Conservation (phyloP, 2,329 filamentous ascomycete species). For the Sporothrix pallida region DNA sequence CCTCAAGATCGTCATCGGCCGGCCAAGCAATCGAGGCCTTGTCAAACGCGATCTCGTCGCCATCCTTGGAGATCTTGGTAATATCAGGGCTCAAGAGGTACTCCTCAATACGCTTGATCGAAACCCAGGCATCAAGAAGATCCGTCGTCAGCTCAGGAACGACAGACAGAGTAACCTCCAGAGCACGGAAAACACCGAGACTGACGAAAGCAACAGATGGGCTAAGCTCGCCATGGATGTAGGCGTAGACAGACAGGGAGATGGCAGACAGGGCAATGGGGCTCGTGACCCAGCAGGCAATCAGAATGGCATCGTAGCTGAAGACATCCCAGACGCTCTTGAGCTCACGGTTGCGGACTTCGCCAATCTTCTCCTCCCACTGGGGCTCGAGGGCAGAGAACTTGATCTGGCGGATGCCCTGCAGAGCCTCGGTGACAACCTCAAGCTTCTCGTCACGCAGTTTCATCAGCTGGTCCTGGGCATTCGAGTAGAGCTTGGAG, state of each 20-base stretch:
- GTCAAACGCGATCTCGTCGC: constrained; percentile 67
- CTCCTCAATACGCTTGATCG: constrained; percentile 71
- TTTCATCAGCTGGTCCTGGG: constrained; percentile 76
- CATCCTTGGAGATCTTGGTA: constrained; percentile 57
- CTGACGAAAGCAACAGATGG: constrained; percentile 81
- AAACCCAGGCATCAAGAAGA: constrained; percentile 74
- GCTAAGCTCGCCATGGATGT: constrained; percentile 65
- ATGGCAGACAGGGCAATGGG: constrained; percentile 76
- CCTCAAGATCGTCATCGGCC: constrained; percentile 63
- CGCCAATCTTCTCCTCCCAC: constrained; percentile 73
- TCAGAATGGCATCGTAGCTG: constrained; percentile 64
- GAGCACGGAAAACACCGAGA: constrained; percentile 73
- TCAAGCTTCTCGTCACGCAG: constrained; percentile 76
- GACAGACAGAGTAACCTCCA: constrained; percentile 73
- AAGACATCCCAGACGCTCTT: constrained; percentile 70
- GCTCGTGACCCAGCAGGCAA: constrained; percentile 73
- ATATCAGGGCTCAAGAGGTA: constrained; percentile 73
- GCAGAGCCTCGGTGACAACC: constrained; percentile 75
- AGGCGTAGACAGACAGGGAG: constrained; percentile 71
- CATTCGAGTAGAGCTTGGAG: constrained; percentile 66
- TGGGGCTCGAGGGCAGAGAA: constrained; percentile 77
- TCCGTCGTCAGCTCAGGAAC: constrained; percentile 76
- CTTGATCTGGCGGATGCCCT: constrained; percentile 84
- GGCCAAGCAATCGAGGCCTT: constrained; percentile 77
- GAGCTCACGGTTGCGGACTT: constrained; percentile 70